Evolutionary conservation across 441 rosid species (phyloP), one percentile per base, ranked within the genome.

Genomic region (Theobroma grandiflorum): DNA sequence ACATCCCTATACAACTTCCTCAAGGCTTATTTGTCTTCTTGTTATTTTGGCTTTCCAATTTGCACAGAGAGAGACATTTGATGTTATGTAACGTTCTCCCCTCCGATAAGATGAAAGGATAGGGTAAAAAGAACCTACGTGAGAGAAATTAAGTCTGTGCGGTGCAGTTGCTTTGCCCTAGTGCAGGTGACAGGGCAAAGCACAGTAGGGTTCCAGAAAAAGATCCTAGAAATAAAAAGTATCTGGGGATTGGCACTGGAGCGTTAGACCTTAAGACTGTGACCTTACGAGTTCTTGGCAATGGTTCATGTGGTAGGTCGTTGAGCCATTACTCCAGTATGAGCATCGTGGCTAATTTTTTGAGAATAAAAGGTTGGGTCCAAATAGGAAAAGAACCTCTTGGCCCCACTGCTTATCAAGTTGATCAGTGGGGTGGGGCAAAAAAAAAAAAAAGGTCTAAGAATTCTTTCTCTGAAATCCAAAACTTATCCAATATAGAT

Each of bases 321-420:
- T 18, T 66, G 40, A 6, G 72, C 55, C 74, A 45, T 45, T 70
- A 70, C 47, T 70, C 22, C 31, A 3, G 57, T 38, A 47, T 70
- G 12, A 70, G 47, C 38, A 70, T 70, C 57, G 58, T 47, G 74
- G 26, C 40, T 45, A 45, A 3, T 12, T 22, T 68, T 35, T 40
- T 66, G 49, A 40, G 33, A 66, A 40, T 20, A 40, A 66, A 66
- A n/a, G 2, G 71, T 8, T 38, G 26, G 62, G 15, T 2, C 35
- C 63, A 58, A 8, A 9, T 8, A 20, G 33, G 62, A 57, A 57
- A 58, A 3, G 31, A 9, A 58, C 35, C 4, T 3, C 6, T 9
- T 22, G 2, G 63, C 12, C 15, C 15, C 15, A 8, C 1, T 9
- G 35, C 33, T 58, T 57, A 3, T 2, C 33, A 20, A 9, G 2